phyloP scores from a whole-genome alignment of 352 stramenopile genomes.

The Globisporangium abappressorium region DNA sequence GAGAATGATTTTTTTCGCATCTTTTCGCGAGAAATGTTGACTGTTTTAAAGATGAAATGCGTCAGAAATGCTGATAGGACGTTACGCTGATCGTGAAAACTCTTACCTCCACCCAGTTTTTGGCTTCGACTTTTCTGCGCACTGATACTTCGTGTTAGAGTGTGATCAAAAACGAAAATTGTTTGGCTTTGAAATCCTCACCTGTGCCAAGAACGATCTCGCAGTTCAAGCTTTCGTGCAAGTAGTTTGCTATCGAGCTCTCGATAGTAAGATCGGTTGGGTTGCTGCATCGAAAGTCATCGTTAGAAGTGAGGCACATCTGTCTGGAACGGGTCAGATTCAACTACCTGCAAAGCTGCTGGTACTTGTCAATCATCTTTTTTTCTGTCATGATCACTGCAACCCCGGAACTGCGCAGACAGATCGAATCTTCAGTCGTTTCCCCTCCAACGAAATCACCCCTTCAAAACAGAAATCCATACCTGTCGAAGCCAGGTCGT shows the following conservation, averaged over 20 bases:
- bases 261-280: constrained; percentile 13
- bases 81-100: neutral
- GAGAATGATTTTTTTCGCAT: neutral
- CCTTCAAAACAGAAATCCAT: neutral
- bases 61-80: neutral
- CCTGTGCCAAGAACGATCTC: constrained; percentile 22
- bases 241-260: constrained; percentile 5
- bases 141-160: constrained; percentile 14
- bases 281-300: constrained; percentile 6
- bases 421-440: neutral
- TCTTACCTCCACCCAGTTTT: constrained; percentile 15
- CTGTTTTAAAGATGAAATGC: neutral
- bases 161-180: no score
- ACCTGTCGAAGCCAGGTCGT: constrained; percentile 31
- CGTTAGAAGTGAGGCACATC: neutral
- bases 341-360: constrained; percentile 24
- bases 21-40: constrained; percentile 15
- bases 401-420: constrained; percentile 16
- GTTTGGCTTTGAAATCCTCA: neutral
- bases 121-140: constrained; percentile 27
- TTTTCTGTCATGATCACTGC: constrained; percentile 31
- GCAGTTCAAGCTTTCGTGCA: constrained; percentile 15
- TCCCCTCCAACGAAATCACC: neutral
- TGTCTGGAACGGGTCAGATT: neutral
- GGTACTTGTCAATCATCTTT: constrained; percentile 20